Evolutionary conservation across 2,329 filamentous ascomycete genomes (phyloP), one percentile per base, ranked within the genome.

Genomic region (Arthrinium phaeospermum): DNA sequence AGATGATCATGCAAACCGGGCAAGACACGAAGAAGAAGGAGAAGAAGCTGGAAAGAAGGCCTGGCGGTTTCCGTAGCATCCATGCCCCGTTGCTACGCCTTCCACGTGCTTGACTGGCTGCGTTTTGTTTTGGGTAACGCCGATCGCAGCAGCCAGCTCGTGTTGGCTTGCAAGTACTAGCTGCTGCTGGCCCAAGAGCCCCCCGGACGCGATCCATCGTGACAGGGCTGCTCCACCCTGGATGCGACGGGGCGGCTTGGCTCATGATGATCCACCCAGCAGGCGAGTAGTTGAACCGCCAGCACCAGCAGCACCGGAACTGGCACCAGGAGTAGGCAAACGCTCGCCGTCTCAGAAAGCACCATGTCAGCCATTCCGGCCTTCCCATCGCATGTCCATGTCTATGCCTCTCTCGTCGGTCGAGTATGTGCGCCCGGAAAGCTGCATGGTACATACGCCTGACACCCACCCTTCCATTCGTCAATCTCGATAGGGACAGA

Each of bases 271-370:
- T 30, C 53, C 27, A 61, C 16, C 30, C 30, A 51, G n/a, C 51
- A 57, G 24, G 24, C 53, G 27, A 57, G 51, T 13, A 41, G 51
- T 19, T 34, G 51, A 27, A 57, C 30, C 16, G 22, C 34, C 53
- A 61, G 30, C 27, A 30, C 27, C 27, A 30, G 27, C 27, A 30
- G 27, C 27, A 30, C 27, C 27, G 4, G 27, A 4, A 30, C 27
- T 30, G 27, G 27, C 27, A 30, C 37, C 37, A 41, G 37, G 10
- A 41, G 45, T 47, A 61, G 53, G 51, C 51, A 57, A 57, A 57
- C 51, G 51, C 51, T 57, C 51, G 51, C 14, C 51, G 51, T 57
- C 51, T 57, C 51, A 53, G 51, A 57, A 57, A 53, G n/a, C 13
- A 22, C 22, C 47, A 49, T 24, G 47, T n/a, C 47, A 4, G 47